Conservation (phyloP, 768 basidiomycete genomes). For the Rhodotorula toruloides region DNA sequence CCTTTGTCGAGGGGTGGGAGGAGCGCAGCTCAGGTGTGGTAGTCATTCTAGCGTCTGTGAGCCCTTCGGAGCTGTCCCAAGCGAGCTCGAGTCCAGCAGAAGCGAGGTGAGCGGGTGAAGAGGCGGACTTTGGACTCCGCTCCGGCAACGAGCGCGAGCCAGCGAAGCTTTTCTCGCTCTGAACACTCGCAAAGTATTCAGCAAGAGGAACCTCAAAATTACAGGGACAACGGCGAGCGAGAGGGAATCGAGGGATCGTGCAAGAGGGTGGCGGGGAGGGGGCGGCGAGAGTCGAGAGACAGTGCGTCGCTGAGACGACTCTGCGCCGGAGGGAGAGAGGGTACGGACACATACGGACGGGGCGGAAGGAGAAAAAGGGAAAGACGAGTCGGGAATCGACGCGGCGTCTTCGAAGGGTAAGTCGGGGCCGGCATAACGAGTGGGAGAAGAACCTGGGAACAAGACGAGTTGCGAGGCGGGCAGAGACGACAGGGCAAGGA, state of each 20-base stretch:
- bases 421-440: background rate
- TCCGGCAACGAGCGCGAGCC: too few relatives aligned
- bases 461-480: background rate
- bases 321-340: background rate
- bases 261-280: background rate
- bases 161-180: background rate
- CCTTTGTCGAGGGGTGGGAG: constrained; percentile 48
- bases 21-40: constrained; percentile 25
- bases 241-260: background rate
- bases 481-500: background rate
- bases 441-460: background rate
- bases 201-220: background rate
- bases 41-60: background rate
- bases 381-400: background rate
- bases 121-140: too few relatives aligned
- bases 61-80: background rate
- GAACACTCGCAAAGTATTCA: too few relatives aligned
- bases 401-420: background rate
- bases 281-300: background rate
- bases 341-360: background rate
- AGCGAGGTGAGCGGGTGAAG: too few relatives aligned
- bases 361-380: background rate
- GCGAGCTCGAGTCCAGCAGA: background rate
- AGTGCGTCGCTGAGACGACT: too few relatives aligned
- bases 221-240: constrained; percentile 13